Conservation (phyloP, 768 basidiomycete genomes). For the Chalciporus piperatus region DNA sequence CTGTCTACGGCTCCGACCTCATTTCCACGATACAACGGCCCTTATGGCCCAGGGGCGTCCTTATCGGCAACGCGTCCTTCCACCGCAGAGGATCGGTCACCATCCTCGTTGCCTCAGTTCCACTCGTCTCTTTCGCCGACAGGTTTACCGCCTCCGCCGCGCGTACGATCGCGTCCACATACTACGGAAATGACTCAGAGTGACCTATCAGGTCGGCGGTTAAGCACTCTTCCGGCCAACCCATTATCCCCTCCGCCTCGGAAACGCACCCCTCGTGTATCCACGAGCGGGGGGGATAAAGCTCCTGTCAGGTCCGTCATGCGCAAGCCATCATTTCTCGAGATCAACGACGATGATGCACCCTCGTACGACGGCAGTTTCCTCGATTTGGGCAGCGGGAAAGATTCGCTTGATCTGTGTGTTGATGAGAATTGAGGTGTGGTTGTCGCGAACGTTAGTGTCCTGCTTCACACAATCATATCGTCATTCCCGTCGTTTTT, state of each 20-base stretch:
- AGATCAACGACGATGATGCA: slow-evolving; percentile 48
- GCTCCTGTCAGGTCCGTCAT: slow-evolving; percentile 52
- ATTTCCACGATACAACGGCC: slow-evolving; percentile 20
- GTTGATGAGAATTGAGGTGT: slow-evolving; percentile 19
- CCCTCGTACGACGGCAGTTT: slow-evolving; percentile 34
- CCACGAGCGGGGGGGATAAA: slow-evolving; percentile 32
- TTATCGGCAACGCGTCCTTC: slow-evolving; percentile 31
- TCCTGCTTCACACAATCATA: not conserved
- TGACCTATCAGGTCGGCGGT: slow-evolving; percentile 5
- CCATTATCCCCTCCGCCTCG: slow-evolving; percentile 36
- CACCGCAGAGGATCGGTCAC: slow-evolving; percentile 32
- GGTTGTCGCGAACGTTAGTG: slow-evolving; percentile 30
- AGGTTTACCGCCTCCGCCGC: slow-evolving; percentile 55
- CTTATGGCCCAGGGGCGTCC: slow-evolving; percentile 14
- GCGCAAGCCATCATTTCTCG: slow-evolving; percentile 70
- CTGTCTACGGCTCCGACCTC: slow-evolving; percentile 29
- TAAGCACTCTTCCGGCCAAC: slow-evolving; percentile 31
- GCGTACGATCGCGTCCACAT: slow-evolving; percentile 28
- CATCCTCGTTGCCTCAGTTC: slow-evolving; percentile 22
- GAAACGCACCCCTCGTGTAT: not conserved
- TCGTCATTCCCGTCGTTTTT: slow-evolving; percentile 5
- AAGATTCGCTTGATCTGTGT: slow-evolving; percentile 39
- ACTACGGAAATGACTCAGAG: slow-evolving; percentile 7
- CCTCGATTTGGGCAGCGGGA: slow-evolving; percentile 38
- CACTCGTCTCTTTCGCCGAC: slow-evolving; percentile 27